Evolutionary conservation across 2,329 filamentous ascomycete species (phyloP).

Genomic region (Geosmithia morbida): DNA sequence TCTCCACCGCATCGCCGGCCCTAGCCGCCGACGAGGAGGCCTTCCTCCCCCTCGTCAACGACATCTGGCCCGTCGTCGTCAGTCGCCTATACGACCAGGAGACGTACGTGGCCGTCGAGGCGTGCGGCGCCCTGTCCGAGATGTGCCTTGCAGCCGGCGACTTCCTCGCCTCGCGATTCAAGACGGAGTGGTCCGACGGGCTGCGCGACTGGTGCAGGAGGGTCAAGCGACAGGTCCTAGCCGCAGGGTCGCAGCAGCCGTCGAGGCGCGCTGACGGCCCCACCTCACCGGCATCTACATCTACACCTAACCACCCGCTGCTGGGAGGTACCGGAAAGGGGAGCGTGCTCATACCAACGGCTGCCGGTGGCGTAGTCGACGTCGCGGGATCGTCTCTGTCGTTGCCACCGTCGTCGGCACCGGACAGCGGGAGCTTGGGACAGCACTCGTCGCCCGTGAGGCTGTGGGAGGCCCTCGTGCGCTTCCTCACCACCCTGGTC

Average conservation of each 20-base stretch:
- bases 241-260: background rate
- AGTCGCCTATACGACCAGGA: slow-evolving; percentile 53
- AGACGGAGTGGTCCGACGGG: slow-evolving; percentile 53
- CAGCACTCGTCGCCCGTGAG: slow-evolving; percentile 46
- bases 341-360: slow-evolving; percentile 17
- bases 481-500: slow-evolving; percentile 45
- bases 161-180: slow-evolving; percentile 66
- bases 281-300: slow-evolving; percentile 12
- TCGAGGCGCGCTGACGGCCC: too few relatives aligned
- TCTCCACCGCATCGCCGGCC: slow-evolving; percentile 56
- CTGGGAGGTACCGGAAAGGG: background rate
- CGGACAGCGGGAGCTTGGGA: slow-evolving; percentile 25
- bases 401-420: background rate
- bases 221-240: slow-evolving; percentile 15
- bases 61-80: slow-evolving; percentile 74
- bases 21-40: slow-evolving; percentile 65
- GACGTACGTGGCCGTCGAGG: slow-evolving; percentile 53
- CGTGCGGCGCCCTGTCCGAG: slow-evolving; percentile 51
- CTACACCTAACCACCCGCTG: background rate
- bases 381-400: slow-evolving; percentile 4
- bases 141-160: slow-evolving; percentile 63
- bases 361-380: slow-evolving; percentile 9
- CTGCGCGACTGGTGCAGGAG: slow-evolving; percentile 33
- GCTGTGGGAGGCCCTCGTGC: slow-evolving; percentile 48
- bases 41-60: slow-evolving; percentile 81